Evolutionary conservation across 441 rosid genomes (phyloP), one percentile per base, ranked within the genome.

Genomic region (Heliophila coronopifolia): DNA sequence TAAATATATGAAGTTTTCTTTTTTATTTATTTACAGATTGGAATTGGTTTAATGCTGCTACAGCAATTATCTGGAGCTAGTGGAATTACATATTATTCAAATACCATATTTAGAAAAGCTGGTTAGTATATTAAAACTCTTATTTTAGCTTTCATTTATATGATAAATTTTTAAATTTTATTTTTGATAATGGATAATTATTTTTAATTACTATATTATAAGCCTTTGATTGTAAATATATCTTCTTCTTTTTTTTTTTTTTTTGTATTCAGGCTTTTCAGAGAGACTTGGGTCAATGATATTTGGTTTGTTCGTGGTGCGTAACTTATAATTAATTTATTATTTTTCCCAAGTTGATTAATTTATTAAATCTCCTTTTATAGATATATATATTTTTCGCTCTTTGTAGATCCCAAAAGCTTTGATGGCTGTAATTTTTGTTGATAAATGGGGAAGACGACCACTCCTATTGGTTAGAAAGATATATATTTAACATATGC

Each of bases 11-110:
- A 7, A 1, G 6, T 14, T 11, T 33, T 7, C 1, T 8, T 43
- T 34, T 50, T n/a, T n/a, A 5, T 31, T 35, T 31, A 10, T 37
- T 14, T 37, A 38, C 54, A 85, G 91, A 64, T 76, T 51, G 91
- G 83, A 39, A 73, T 74, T 4, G 96, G 91, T 41, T 28, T 84
- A 12, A 72, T 87, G 78, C 7, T 65, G 2, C n/a, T 87, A 17
- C 77, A 67, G 36, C 75, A 72, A 69, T 61, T 81, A 26, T 73
- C 70, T 38, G 96, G 94, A 31, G 9, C 18, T 31, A 63, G 56
- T 51, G 96, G 77, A 10, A 20, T 80, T 42, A 33, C 68, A 2
- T 80, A 38, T 63, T 87, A 81, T 39, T 57, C 79, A 3, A 68
- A 65, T 50, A 17, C 69, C 41, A 62, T 84, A 16, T 77, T 84